Evolutionary conservation across 2,329 filamentous ascomycete genomes (phyloP).

Genomic region (Pseudopyrenochaeta lycopersici): DNA sequence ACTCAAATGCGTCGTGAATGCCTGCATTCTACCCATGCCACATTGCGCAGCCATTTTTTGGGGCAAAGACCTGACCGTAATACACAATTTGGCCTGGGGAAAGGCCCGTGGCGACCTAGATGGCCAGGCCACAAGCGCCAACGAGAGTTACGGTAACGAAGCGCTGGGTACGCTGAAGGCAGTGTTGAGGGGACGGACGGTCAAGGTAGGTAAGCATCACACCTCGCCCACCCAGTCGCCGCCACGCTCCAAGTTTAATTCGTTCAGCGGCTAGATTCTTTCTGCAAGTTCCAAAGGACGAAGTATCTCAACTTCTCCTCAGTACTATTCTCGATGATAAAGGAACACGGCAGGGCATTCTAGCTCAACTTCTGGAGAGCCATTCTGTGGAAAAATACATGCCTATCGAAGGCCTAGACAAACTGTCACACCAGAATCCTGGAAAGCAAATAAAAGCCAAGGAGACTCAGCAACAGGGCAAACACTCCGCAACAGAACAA

Average conservation of each 20-base stretch:
- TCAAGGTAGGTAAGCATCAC: slow-evolving; percentile 49
- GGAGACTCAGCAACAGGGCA: slow-evolving; percentile 3
- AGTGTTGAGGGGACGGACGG: slow-evolving; percentile 46
- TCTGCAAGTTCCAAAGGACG: slow-evolving; percentile 19
- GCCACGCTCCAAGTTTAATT: slow-evolving; percentile 14
- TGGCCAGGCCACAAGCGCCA: slow-evolving; percentile 47
- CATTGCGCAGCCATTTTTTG: slow-evolving; percentile 56
- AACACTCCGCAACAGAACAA: slow-evolving; percentile 10
- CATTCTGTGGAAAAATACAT: slow-evolving; percentile 31
- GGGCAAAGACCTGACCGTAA: slow-evolving; percentile 47
- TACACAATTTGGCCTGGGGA: slow-evolving; percentile 55
- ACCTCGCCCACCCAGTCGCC: neutral
- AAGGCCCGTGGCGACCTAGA: slow-evolving; percentile 43
- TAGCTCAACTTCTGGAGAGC: slow-evolving; percentile 42
- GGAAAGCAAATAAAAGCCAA: slow-evolving; percentile 18
- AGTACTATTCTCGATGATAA: slow-evolving; percentile 44
- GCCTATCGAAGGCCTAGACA: slow-evolving; percentile 35
- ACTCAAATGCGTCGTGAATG: slow-evolving; percentile 41
- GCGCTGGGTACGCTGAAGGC: slow-evolving; percentile 45
- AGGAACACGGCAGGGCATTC: slow-evolving; percentile 40
- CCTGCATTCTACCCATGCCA: slow-evolving; percentile 51
- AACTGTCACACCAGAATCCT: slow-evolving; percentile 20
- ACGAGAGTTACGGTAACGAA: slow-evolving; percentile 42
- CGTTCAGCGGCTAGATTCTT: slow-evolving; percentile 37
- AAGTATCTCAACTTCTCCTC: slow-evolving; percentile 35